Evolutionary conservation across 805 yeast genomes (phyloP).

Genomic region (Teunomyces panamensis): DNA sequence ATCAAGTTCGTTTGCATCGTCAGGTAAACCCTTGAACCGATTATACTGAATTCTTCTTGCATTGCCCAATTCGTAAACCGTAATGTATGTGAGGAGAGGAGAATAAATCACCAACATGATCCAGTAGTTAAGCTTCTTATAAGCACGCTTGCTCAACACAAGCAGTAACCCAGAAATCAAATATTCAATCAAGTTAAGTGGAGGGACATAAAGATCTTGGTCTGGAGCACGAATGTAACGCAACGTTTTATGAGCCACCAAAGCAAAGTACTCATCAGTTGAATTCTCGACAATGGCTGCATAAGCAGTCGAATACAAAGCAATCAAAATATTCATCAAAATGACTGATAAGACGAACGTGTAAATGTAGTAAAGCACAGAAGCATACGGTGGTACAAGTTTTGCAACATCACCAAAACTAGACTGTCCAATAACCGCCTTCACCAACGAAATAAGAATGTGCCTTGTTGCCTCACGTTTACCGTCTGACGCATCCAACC

Average conservation of each 20-base stretch:
- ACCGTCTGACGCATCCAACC: constrained; percentile 87
- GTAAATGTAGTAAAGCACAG: constrained; percentile 72
- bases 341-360: constrained; percentile 73
- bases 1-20: constrained; percentile 77
- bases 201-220: constrained; percentile 80
- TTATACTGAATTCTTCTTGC: constrained; percentile 75
- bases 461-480: constrained; percentile 67
- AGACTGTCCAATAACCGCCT: constrained; percentile 73
- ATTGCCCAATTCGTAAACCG: constrained; percentile 59
- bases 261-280: constrained; percentile 78
- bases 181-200: constrained; percentile 72
- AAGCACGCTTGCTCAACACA: constrained; percentile 32
- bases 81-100: constrained; percentile 61
- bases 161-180: constrained; percentile 26
- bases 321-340: constrained; percentile 78
- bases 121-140: constrained; percentile 45
- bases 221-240: constrained; percentile 88
- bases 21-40: constrained; percentile 58
- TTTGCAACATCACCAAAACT: constrained; percentile 65
- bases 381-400: constrained; percentile 84
- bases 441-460: constrained; percentile 61
- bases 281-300: constrained; percentile 79
- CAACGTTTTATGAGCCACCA: constrained; percentile 79
- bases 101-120: constrained; percentile 66
- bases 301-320: constrained; percentile 82